These are phyloP conservation scores for Dothistroma septosporum DNA, from an alignment of 2,329 filamentous ascomycete species.

Conservation along the genomic window DNA sequence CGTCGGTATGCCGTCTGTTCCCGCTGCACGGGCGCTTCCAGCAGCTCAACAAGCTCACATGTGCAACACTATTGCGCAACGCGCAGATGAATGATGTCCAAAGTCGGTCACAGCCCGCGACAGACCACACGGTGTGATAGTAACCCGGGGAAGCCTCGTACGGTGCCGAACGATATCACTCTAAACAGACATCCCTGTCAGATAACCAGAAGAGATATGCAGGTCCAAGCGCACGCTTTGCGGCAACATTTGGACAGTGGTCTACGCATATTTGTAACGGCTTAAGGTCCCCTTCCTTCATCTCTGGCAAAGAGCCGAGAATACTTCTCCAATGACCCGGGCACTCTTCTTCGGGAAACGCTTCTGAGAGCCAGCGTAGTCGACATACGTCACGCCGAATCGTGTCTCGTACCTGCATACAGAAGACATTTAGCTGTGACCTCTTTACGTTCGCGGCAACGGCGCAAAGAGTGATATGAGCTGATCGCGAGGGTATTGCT, in stretches of 20 bases:
- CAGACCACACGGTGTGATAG: background rate
- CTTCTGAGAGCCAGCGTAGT: conserved; percentile 73
- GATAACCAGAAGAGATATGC: conserved; percentile 1
- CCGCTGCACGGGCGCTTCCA: background rate
- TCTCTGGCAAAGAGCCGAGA: conserved; percentile 11
- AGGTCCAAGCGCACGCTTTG: conserved; percentile 1
- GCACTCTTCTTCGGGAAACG: conserved; percentile 82
- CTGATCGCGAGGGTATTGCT: background rate
- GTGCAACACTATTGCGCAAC: background rate
- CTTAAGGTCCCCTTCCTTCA: background rate
- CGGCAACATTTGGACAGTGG: background rate
- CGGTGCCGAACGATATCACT: background rate
- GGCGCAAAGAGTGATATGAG: background rate
- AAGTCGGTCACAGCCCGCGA: background rate
- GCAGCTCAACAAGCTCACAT: background rate
- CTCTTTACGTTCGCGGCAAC: background rate
- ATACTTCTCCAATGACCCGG: conserved; percentile 51
- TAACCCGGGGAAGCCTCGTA: background rate
- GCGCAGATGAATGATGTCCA: background rate
- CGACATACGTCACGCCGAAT: conserved; percentile 79
- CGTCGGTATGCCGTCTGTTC: background rate
- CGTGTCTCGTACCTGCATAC: conserved; percentile 54
- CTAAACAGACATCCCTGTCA: background rate
- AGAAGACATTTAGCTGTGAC: conserved; percentile 2
- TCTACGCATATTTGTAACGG: background rate